Percentiles rank a stretch among this genome's conserved stretches.
phyloP scores from a whole-genome alignment of 495 filamentous ascomycete species.

The Xylaria intraflava region DNA sequence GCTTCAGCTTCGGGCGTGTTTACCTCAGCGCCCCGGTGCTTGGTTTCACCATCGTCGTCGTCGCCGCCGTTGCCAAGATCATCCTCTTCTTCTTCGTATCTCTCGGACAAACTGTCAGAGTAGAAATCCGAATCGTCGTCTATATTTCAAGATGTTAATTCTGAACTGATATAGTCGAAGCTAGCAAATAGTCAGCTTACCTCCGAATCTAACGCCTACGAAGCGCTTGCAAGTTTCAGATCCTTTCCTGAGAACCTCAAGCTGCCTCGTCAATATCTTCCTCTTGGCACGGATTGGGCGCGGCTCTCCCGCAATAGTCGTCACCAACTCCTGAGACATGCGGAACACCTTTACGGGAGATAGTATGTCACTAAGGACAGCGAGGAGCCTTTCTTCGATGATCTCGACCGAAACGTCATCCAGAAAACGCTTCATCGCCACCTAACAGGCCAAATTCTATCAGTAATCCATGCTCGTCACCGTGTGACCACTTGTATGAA shows the following conservation, averaged over 20 bases:
- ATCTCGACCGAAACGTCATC: conserved; percentile 55
- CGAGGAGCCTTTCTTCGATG: conserved; percentile 54
- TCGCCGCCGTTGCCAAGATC: not conserved
- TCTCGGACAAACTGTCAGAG: not conserved
- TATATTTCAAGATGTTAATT: not conserved
- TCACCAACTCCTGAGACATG: conserved; percentile 36
- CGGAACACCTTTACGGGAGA: conserved; percentile 19
- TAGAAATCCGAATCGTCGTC: conserved; percentile 1
- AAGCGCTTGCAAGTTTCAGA: conserved; percentile 46
- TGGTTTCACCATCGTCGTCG: not conserved
- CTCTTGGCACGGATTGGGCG: conserved; percentile 40
- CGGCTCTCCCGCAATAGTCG: conserved; percentile 50
- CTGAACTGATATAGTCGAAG: not conserved
- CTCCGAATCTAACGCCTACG: conserved; percentile 9
- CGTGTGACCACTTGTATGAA: not conserved
- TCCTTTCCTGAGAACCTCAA: conserved; percentile 44
- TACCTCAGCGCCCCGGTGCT: not conserved
- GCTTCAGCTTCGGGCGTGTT: not conserved
- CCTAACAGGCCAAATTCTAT: conserved; percentile 31
- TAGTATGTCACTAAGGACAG: conserved; percentile 34
- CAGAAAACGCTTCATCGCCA: conserved; percentile 52
- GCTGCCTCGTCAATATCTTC: conserved; percentile 46
- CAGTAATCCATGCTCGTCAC: conserved; percentile 2
- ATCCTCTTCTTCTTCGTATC: not conserved
- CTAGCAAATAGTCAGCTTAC: conserved; percentile 1